A percentile compares a stretch with the other conserved stretches of the same genome.
Evolutionary conservation across 2,329 filamentous ascomycete genomes (phyloP).

Genomic region (Rutstroemia sp.): DNA sequence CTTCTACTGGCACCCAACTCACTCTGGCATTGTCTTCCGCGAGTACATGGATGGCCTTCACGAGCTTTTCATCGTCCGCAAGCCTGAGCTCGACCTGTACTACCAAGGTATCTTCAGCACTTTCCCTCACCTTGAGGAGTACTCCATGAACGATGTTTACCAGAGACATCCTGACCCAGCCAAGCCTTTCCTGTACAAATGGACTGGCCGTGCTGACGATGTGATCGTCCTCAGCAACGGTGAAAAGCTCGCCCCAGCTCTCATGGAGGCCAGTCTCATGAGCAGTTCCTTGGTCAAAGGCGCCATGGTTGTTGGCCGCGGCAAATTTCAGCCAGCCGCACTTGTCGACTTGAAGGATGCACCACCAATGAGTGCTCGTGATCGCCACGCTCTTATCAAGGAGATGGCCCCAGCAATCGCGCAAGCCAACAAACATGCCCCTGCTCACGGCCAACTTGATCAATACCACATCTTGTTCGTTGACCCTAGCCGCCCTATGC

Average conservation of each 20-base stretch:
- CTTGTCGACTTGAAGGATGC: slow-evolving; percentile 12
- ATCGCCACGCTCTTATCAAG: slow-evolving; percentile 13
- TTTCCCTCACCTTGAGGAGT: slow-evolving; percentile 14
- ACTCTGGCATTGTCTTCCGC: slow-evolving; percentile 12
- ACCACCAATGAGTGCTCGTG: not conserved
- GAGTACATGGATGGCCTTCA: slow-evolving; percentile 13
- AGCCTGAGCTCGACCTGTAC: slow-evolving; percentile 12
- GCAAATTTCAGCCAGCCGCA: slow-evolving; percentile 11
- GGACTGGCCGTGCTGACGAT: slow-evolving; percentile 14
- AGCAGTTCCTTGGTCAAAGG: slow-evolving; percentile 29
- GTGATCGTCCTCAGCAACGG: slow-evolving; percentile 29
- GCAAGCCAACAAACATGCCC: slow-evolving; percentile 26
- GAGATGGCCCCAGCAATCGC: slow-evolving; percentile 28
- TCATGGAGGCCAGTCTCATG: slow-evolving; percentile 33
- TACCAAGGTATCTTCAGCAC: slow-evolving; percentile 14
- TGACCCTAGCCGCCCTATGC: slow-evolving; percentile 28
- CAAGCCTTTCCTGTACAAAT: slow-evolving; percentile 13
- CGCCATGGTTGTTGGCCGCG: slow-evolving; percentile 32
- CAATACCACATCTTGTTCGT: slow-evolving; percentile 29
- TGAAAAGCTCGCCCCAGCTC: slow-evolving; percentile 37
- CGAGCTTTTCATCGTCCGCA: slow-evolving; percentile 11
- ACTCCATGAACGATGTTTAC: slow-evolving; percentile 16
- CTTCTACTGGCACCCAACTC: slow-evolving; percentile 19
- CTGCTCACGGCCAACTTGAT: slow-evolving; percentile 26
- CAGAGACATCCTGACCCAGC: slow-evolving; percentile 13